Percentiles rank a stretch among this genome's conserved stretches.
Conservation (phyloP, 2,329 filamentous ascomycete species). For the Hypoxylon sp. region DNA sequence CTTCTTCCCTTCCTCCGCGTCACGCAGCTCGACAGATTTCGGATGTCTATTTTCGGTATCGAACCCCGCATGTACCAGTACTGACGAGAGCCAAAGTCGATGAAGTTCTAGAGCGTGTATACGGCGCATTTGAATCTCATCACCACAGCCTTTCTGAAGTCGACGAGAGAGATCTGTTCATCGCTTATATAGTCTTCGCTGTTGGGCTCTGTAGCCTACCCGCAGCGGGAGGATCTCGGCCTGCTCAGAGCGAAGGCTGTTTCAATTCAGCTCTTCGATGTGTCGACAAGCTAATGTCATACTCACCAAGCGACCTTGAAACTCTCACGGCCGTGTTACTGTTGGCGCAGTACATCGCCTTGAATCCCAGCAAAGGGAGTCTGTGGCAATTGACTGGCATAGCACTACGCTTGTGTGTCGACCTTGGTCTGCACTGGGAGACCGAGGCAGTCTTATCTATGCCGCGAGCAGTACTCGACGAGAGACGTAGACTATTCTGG, state of each 20-base stretch:
- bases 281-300: conserved; percentile 49
- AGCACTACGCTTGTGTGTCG: conserved; percentile 51
- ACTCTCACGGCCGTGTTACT: conserved; percentile 51
- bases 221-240: conserved; percentile 43
- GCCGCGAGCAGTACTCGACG: conserved; percentile 44
- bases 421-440: conserved; percentile 53
- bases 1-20: conserved; percentile 51
- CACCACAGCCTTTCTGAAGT: conserved; percentile 20
- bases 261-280: conserved; percentile 51
- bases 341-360: conserved; percentile 51
- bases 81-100: conserved; percentile 47
- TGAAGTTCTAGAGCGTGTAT: conserved; percentile 48
- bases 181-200: conserved; percentile 52
- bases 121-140: conserved; percentile 33
- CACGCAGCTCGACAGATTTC: conserved; percentile 52
- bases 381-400: conserved; percentile 53
- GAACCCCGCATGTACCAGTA: conserved; percentile 52
- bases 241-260: conserved; percentile 53
- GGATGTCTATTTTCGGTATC: conserved; percentile 53
- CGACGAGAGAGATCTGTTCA: conserved; percentile 49
- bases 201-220: conserved; percentile 50
- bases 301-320: conserved; percentile 52
- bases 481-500: conserved; percentile 47
- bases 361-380: conserved; percentile 51
- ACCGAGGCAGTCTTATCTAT: conserved; percentile 41